phyloP scores from a whole-genome alignment of 2,329 filamentous ascomycete genomes.

The Sporothrix sp. region DNA sequence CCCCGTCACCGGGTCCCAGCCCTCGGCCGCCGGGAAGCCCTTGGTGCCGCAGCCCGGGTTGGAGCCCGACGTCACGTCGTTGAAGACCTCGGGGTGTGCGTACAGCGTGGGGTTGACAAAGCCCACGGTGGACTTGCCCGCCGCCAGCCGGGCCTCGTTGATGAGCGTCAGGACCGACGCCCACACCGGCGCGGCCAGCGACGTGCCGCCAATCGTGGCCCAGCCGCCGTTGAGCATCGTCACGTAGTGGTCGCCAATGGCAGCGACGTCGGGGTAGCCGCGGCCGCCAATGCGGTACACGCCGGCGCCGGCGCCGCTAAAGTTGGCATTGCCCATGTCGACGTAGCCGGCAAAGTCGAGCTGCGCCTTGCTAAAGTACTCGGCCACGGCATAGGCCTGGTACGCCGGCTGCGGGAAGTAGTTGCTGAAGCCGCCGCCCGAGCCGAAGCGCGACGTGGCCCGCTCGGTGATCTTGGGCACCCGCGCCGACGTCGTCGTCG shows the following conservation, averaged over 20 bases:
- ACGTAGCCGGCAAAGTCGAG: slow-evolving; percentile 19
- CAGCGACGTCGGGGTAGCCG: slow-evolving; percentile 23
- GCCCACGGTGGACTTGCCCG: slow-evolving; percentile 32
- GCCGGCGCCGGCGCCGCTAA: slow-evolving; percentile 12
- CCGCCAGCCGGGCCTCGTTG: slow-evolving; percentile 48
- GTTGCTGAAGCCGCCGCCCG: slow-evolving; percentile 38
- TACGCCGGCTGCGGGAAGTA: slow-evolving; percentile 35
- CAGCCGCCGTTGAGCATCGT: slow-evolving; percentile 25
- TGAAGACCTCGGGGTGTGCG: slow-evolving; percentile 24
- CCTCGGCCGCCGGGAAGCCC: slow-evolving; percentile 23
- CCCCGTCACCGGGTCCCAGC: slow-evolving; percentile 22
- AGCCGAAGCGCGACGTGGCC: slow-evolving; percentile 22
- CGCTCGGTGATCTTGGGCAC: slow-evolving; percentile 15
- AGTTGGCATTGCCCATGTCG: slow-evolving; percentile 16
- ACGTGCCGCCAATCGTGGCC: slow-evolving; percentile 36
- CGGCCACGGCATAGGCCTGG: slow-evolving; percentile 30
- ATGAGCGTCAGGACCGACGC: slow-evolving; percentile 50
- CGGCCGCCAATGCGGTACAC: slow-evolving; percentile 20
- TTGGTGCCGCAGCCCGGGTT: slow-evolving; percentile 26
- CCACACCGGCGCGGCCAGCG: slow-evolving; percentile 47
- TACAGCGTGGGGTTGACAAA: slow-evolving; percentile 28
- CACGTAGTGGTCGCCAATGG: slow-evolving; percentile 22
- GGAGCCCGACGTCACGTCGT: slow-evolving; percentile 22
- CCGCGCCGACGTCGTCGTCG: not conserved
- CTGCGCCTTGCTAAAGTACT: slow-evolving; percentile 27